Base-by-base conservation (phyloP, 306 rosid genomes). In the Cyamopsis tetragonoloba region DNA sequence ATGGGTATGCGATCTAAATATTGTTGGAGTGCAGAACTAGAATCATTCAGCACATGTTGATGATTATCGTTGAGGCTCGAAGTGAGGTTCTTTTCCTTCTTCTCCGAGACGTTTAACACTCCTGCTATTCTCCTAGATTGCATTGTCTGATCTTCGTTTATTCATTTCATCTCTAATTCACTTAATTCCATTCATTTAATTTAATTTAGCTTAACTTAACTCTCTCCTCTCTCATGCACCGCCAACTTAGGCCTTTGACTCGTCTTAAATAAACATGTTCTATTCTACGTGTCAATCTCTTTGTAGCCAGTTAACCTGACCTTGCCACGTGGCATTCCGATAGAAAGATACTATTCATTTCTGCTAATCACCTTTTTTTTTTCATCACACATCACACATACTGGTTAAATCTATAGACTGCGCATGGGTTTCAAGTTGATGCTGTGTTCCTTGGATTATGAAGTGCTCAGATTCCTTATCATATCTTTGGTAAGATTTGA, bases 1-100 rank as follows among this genome's bases (percentile, higher is more conserved):
- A 88, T 57, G 42, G 86, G 79, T 46, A 84, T 66, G 67, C 23
- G 82, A 70, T 84, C 83, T 62, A 90, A 82, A 73, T 34, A 80
- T 49, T 53, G 80, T 59, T 85, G 92, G n/a, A 81, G 82, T 41
- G 91, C 74, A 39, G 88, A 32, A 54, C 42, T 79, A 32, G 85
- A 70, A 76, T 77, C 89, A 24, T 60, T 7, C 6, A 43, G 74
- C 7, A 3, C 15, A 1, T 17, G 42, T n/a, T 41, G 27, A 17
- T 41, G 23, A 42, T 24, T 28, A 14, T 56, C 39, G 42, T 28
- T 15, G 18, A 41, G 49, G 65, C 27, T 75, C 0, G 63, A 54
- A 48, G 8, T 60, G 32, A 22, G 20, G 24, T 18, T 22, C 20
- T 69, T 69, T 58, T 34, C 64, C 38, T 67, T 58, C 2, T 18